Base-by-base conservation (phyloP, 768 basidiomycete genomes). In the Lentinula raphanica region DNA sequence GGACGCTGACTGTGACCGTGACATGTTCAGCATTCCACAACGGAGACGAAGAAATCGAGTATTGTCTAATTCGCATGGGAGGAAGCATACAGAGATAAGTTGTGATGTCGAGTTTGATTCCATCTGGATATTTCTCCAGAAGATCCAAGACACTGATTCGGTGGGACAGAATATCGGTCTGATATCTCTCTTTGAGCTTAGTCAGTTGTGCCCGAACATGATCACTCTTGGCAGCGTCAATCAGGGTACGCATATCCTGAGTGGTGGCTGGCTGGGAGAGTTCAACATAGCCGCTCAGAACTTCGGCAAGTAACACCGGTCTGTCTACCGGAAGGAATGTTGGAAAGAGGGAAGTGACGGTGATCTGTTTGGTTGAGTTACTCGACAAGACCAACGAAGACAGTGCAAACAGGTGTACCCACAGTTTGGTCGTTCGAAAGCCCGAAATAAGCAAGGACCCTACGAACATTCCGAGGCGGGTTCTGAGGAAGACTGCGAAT, bases 11-110 rank as follows among this genome's bases (percentile, higher is more conserved):
- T 27, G 79, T 79, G 31, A 81, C 70, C n/a, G 76, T 73, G 29
- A 74, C 74, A 44, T 69, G 72, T 32, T 66, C 63, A 6, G 79
- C 68, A 58, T 77, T 71, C 71, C 74, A 74, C 7, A 81, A 68
- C 3, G 78, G 78, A 1, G 77, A 79, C 1, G 77, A 78, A 0
- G 79, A 79, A 60, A 80, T 80, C 2, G 78, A 79, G 67, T 81
- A 79, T 65, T 80, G 78, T 23, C 79, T 68, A 51, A 78, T 69
- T 36, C 77, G 76, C 74, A 80, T 79, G 2, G 77, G 64, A 8
- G 77, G 79, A 8, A 80, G 71, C 64, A 77, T 69, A 19, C 66
- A 65, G 29, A 81, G 63, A 68, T 74, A 79, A 3, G 68, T 65
- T 11, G 65, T 63, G 31, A 80, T 68, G 15, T 72, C 60, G 21